Evolutionary conservation across 1,284 basidiomycete species (phyloP).

Genomic region (Chalciporus sp.): DNA sequence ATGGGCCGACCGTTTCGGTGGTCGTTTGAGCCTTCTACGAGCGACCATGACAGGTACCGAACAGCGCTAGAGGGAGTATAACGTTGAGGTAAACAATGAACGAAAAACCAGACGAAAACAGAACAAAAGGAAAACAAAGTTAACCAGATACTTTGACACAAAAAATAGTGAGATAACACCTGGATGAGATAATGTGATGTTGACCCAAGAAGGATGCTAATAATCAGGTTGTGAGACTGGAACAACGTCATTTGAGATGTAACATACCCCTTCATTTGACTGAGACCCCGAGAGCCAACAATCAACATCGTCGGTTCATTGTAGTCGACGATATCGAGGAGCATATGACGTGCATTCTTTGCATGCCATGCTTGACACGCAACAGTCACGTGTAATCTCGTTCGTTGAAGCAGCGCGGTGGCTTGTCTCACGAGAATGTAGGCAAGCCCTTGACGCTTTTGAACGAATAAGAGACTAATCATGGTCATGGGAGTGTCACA

Average conservation of each 20-base stretch:
- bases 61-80: slow-evolving; percentile 57
- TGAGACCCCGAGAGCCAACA: slow-evolving; percentile 90
- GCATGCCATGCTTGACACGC: slow-evolving; percentile 95
- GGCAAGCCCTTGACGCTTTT: slow-evolving; percentile 83
- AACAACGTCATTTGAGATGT: not conserved
- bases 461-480: slow-evolving; percentile 7
- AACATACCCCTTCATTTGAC: slow-evolving; percentile 85
- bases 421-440: slow-evolving; percentile 89
- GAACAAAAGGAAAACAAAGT: slow-evolving; percentile 1
- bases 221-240: not conserved
- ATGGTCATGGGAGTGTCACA: slow-evolving; percentile 15
- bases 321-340: slow-evolving; percentile 91
- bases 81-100: not conserved
- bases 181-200: slow-evolving; percentile 97
- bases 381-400: slow-evolving; percentile 83
- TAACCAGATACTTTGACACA: not conserved
- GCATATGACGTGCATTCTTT: slow-evolving; percentile 92
- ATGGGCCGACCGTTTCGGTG: slow-evolving; percentile 64
- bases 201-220: slow-evolving; percentile 91
- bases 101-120: not conserved
- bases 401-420: slow-evolving; percentile 87
- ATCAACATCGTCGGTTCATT: slow-evolving; percentile 92
- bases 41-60: slow-evolving; percentile 93
- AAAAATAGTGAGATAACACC: slow-evolving; percentile 39
- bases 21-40: slow-evolving; percentile 78